These are phyloP conservation scores for Pecoramyces ruminantium DNA, from an alignment of 192 early-diverging fungal genomes.

Conservation along the genomic window DNA sequence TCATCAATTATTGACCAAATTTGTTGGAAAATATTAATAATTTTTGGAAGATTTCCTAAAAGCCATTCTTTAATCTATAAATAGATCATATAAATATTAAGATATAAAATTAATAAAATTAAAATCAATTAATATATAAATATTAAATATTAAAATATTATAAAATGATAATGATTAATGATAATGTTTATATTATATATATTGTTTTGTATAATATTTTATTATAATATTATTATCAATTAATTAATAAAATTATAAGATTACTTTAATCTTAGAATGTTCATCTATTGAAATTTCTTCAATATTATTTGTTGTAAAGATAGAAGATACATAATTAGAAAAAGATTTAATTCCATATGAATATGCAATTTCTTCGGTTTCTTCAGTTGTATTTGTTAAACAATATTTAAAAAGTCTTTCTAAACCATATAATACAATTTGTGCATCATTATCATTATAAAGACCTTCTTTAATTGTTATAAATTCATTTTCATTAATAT, in stretches of 20 bases:
- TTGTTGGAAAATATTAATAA: conserved; percentile 8
- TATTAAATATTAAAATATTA: too few relatives aligned
- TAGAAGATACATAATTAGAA: neutral
- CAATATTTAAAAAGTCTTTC: conserved; percentile 35
- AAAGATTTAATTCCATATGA: neutral
- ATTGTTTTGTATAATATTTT: too few relatives aligned
- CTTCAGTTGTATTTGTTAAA: conserved; percentile 12
- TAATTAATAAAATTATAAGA: too few relatives aligned
- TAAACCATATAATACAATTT: conserved; percentile 31
- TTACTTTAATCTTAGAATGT: neutral
- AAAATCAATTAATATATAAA: too few relatives aligned
- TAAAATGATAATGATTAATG: too few relatives aligned
- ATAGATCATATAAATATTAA: too few relatives aligned
- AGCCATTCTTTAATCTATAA: neutral
- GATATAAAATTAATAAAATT: too few relatives aligned
- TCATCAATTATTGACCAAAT: conserved; percentile 8
- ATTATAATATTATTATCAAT: too few relatives aligned
- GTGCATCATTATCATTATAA: conserved; percentile 21
- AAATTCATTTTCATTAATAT: neutral
- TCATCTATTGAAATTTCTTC: neutral
- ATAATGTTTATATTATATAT: too few relatives aligned
- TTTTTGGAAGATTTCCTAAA: conserved; percentile 6
- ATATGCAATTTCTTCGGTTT: neutral
- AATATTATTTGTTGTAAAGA: neutral
- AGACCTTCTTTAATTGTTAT: neutral